Evolutionary conservation across 495 filamentous ascomycete species (phyloP), one percentile per base, ranked within the genome.

Genomic region (Glutinoglossum americanum): DNA sequence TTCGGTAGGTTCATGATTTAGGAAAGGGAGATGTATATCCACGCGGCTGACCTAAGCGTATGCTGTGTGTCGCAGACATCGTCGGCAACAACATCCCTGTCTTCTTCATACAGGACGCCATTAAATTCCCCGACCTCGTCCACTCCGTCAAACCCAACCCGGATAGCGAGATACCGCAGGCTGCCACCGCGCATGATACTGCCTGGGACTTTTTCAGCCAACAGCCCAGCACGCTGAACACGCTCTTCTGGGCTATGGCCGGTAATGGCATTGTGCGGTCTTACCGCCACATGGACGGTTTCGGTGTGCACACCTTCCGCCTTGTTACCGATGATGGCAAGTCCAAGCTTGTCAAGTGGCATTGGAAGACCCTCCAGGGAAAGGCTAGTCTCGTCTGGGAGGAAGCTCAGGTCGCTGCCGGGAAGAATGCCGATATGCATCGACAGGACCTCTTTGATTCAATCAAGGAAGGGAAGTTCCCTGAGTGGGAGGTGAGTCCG

Each of bases 21-120:
- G 37, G 15, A 3, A 41, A 11, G 32, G 11, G 32, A 41, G 15
- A 17, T 41, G 30, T 4, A 33, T 33, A 33, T 33, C 30, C 15
- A 11, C 37, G 3, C 2, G 13, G 37, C 37, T 41, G 15, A 41
- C 37, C 37, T 7, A 41, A 15, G 15, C 37, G 15, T 41, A 11
- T 41, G 2, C 13, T 11, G 37, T 17, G 15, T 11, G 37, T 1
- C 10, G 13, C 19, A 74, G 85, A 89, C 61, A 79, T 77, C 71
- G 81, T 85, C 27, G 78, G 75, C 63, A 82, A 82, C 68, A 80
- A 83, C 68, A 80, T 77, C 6, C 84, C 85, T 0, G 76, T 89
- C 32, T 89, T 89, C 76, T 89, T 89, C 72, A 66, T 86, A 23
- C 80, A 84, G 17, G 85, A 89, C 60, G 82, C 84, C 1, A 71